Base-by-base conservation (phyloP, 1,139 yeast species). In the Yamadazyma membranifaciens region DNA sequence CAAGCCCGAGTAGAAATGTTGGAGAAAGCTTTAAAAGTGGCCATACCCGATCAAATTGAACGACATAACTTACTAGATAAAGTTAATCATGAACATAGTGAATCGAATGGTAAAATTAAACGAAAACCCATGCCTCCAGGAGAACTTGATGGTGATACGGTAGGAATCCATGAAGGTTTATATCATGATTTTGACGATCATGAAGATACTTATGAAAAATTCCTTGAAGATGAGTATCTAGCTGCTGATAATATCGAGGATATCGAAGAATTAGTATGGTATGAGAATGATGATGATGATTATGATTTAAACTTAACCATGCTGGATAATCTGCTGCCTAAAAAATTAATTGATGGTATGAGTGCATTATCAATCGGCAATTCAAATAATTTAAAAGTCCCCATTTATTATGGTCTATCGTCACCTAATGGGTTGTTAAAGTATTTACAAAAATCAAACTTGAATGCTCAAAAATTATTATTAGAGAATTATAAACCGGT, bases 391-490 rank as follows among this genome's bases (percentile, higher is more conserved):
- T 71, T 73, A 14, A 85, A 86, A 1, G 13, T 29, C 7, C 32
- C 35, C 13, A 27, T 27, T 20, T 80, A 77, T 52, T 75, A 76
- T 49, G 87, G 87, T 1, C 71, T 73, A n/a, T 82, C 80, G 2
- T 78, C 86, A 5, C 68, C 78, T 41, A 72, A 82, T 2, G 77
- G 74, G 9, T 54, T 65, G 27, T 48, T 65, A 39, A 55, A 63
- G 45, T 53, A 50, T 35, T 36, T 53, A 10, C 55, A 50, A 27
- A 35, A 28, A n/a, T 29, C 37, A n/a, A 24, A 35, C 20, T 27
- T 46, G 6, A 53, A 52, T 29, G 45, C 52, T 3, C 50, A 47
- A 35, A 43, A 26, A 15, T 17, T 27, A 5, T n/a, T 34, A 6
- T 27, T 34, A 12, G 31, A 34, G n/a, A 27, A 34, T 27, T 34